phyloP scores from a whole-genome alignment of 345 rosid species.

The Cardamine occulta region DNA sequence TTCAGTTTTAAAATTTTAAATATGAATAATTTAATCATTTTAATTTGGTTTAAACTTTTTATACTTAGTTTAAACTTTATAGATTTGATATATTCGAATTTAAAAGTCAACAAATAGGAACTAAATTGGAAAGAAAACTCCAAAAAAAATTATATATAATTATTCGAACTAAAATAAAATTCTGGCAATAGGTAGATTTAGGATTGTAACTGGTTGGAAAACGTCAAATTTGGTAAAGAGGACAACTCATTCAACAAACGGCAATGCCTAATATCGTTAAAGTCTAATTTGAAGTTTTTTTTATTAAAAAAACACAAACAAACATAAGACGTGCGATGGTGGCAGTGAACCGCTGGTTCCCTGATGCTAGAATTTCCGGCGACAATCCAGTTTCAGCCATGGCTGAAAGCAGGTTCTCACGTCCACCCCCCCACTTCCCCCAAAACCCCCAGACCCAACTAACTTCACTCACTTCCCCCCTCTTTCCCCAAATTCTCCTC shows the following conservation, averaged over 20 bases:
- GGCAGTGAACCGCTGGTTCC: too few species aligned
- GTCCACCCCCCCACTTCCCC: too few species aligned
- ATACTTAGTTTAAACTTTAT: neutral
- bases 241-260: constrained; percentile 30
- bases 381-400: too few species aligned
- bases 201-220: constrained; percentile 21
- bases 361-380: too few species aligned
- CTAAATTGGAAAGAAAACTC: neutral
- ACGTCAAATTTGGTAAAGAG: constrained; percentile 11
- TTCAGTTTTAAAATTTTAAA: neutral
- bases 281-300: neutral
- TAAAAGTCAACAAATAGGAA: neutral
- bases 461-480: too few species aligned
- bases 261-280: constrained; percentile 8
- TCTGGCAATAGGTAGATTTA: constrained; percentile 5
- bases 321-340: too few species aligned
- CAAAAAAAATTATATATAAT: too few species aligned
- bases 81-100: neutral
- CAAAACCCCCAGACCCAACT: too few species aligned
- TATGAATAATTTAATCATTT: neutral
- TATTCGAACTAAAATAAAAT: neutral
- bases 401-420: too few species aligned
- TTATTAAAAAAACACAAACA: too few species aligned
- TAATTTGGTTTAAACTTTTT: neutral
- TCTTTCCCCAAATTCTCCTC: too few species aligned